Evolutionary conservation across 1,284 basidiomycete genomes (phyloP).

Genomic region (Xanthoconium separans): DNA sequence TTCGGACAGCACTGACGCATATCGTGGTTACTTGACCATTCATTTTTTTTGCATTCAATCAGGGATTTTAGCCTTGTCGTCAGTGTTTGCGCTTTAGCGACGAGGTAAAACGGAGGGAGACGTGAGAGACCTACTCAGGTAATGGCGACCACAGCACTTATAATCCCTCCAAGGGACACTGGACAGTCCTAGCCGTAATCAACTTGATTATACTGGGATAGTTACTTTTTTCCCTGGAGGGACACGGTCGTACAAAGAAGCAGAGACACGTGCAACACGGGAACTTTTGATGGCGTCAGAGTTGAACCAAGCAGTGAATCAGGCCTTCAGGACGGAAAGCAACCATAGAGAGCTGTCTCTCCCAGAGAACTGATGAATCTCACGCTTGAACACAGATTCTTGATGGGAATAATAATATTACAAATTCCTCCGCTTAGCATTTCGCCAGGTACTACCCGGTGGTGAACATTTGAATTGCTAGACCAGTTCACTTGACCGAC

Average conservation of each 20-base stretch:
- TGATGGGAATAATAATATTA: neutral
- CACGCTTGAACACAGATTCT: neutral
- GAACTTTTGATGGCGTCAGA: neutral
- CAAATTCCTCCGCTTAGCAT: neutral
- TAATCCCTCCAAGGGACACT: slow-evolving; percentile 6
- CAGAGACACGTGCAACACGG: neutral
- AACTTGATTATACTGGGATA: slow-evolving; percentile 6
- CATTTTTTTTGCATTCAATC: slow-evolving; percentile 15
- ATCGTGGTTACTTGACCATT: neutral
- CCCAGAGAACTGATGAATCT: neutral
- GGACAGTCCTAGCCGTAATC: slow-evolving; percentile 6
- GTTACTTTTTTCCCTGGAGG: neutral
- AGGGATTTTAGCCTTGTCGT: slow-evolving; percentile 4
- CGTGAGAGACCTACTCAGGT: slow-evolving; percentile 15
- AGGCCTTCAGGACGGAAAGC: neutral
- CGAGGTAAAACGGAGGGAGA: slow-evolving; percentile 11
- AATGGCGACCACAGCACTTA: slow-evolving; percentile 14
- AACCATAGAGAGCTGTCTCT: slow-evolving; percentile 7
- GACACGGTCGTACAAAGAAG: neutral
- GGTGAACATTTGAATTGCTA: neutral
- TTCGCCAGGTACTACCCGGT: neutral
- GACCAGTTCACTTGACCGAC: too few relatives aligned
- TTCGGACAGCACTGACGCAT: slow-evolving; percentile 5
- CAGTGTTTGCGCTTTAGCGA: slow-evolving; percentile 7
- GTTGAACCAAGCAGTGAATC: neutral